phyloP scores from a whole-genome alignment of 2,329 filamentous ascomycete species.

The Hypomyces perniciosus region DNA sequence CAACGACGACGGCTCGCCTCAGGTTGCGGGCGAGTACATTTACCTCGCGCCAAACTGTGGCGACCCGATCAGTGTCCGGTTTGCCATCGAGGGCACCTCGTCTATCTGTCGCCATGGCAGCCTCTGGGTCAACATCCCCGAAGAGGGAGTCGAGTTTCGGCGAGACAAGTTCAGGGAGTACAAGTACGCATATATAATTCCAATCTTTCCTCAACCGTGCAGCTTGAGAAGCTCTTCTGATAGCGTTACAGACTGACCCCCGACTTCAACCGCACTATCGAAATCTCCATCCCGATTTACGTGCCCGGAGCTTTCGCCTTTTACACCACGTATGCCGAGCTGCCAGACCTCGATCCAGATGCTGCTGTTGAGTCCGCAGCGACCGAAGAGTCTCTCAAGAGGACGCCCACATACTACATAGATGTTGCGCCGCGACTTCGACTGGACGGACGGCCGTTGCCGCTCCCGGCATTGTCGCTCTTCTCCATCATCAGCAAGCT shows the following conservation, averaged over 20 bases:
- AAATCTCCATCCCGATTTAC: constrained; percentile 83
- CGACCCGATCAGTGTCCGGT: constrained; percentile 74
- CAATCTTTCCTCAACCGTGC: background rate
- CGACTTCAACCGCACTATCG: constrained; percentile 85
- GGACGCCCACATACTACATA: constrained; percentile 80
- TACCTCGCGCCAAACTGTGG: constrained; percentile 73
- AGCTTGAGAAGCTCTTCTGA: background rate
- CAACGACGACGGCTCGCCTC: constrained; percentile 87
- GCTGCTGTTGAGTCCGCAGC: constrained; percentile 18
- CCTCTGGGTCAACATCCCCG: constrained; percentile 93
- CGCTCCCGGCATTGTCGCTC: constrained; percentile 79
- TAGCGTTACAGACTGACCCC: constrained; percentile 61
- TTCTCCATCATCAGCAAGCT: constrained; percentile 97
- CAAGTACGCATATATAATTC: constrained; percentile 57
- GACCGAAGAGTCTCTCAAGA: constrained; percentile 46
- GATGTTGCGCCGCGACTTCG: constrained; percentile 81
- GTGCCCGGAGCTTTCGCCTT: constrained; percentile 85
- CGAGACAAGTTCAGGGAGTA: constrained; percentile 78
- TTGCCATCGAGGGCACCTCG: constrained; percentile 89
- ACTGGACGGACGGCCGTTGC: constrained; percentile 67
- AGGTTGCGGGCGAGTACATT: constrained; percentile 84
- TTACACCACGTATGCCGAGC: constrained; percentile 84
- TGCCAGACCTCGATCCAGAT: constrained; percentile 56
- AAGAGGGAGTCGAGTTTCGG: constrained; percentile 66
- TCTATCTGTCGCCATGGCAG: constrained; percentile 93